These are phyloP conservation scores for Amoebophrya sp. DNA, from an alignment of 169 alveolate species.

Conservation along the genomic window DNA sequence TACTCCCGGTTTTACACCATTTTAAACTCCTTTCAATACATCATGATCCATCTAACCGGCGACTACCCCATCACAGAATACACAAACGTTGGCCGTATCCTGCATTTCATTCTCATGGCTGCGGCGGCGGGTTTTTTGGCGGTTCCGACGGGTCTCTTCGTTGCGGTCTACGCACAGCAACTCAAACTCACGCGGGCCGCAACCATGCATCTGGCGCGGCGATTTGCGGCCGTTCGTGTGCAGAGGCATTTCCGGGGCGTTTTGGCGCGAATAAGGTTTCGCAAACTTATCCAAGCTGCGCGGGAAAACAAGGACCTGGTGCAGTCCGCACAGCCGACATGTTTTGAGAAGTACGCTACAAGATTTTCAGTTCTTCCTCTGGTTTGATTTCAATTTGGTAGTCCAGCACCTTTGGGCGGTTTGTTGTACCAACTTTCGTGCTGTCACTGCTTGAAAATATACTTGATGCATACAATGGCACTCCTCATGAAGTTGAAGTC, in stretches of 20 bases:
- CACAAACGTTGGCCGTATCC: not conserved
- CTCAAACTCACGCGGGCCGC: not conserved
- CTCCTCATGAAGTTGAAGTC: not conserved
- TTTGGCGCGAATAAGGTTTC: not conserved
- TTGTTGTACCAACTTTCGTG: no score
- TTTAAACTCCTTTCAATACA: not conserved
- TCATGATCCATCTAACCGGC: not conserved
- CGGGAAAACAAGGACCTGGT: not conserved
- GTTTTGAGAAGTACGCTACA: not conserved
- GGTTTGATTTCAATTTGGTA: no score
- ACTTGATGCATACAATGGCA: no score
- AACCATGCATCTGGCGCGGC: not conserved
- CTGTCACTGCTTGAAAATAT: no score
- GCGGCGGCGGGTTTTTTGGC: constrained; percentile 12
- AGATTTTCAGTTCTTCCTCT: no score
- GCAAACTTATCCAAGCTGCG: not conserved
- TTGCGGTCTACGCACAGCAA: not conserved
- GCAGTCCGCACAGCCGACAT: not conserved
- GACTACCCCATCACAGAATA: not conserved
- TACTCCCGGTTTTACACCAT: not conserved
- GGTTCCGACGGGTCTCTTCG: not conserved
- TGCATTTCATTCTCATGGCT: not conserved
- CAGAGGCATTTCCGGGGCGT: not conserved
- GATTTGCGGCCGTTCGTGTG: not conserved
- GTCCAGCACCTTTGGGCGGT: no score